Evolutionary conservation across 768 basidiomycete species (phyloP).

Genomic region (Cytidiella melzeri): DNA sequence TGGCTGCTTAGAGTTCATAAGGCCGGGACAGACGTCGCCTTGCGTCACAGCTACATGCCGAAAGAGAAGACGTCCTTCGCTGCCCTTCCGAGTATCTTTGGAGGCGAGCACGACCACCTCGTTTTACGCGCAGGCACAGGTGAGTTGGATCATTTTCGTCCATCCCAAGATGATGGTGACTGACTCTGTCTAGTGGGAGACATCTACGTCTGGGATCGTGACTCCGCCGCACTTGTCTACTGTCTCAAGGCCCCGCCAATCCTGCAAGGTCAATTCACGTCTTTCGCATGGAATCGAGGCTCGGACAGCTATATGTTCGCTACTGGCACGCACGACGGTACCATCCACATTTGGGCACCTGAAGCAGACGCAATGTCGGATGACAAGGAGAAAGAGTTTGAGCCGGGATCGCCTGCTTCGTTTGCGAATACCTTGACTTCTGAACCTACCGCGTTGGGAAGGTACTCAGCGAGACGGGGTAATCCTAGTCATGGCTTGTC

Average conservation of each 20-base stretch:
- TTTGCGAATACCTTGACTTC: too few relatives aligned
- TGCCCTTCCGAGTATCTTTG: conserved; percentile 6
- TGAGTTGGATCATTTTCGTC: too few relatives aligned
- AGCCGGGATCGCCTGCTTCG: too few relatives aligned
- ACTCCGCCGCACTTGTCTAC: conserved; percentile 2
- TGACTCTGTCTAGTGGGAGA: conserved; percentile 5
- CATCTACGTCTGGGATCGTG: conserved; percentile 7
- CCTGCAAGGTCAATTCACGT: conserved; percentile 3
- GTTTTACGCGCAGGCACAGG: conserved; percentile 5
- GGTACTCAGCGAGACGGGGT: too few relatives aligned
- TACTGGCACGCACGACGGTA: conserved; percentile 7
- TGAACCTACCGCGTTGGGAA: too few relatives aligned
- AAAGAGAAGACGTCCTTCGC: not conserved
- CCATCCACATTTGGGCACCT: conserved; percentile 7
- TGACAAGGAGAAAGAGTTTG: too few relatives aligned
- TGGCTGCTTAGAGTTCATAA: too few relatives aligned
- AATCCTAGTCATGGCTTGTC: too few relatives aligned
- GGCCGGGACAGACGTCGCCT: not conserved
- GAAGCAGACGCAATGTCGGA: too few relatives aligned
- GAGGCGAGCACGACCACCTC: conserved; percentile 4
- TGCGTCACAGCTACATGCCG: conserved; percentile 9
- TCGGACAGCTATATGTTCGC: conserved; percentile 4
- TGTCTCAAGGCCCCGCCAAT: not conserved
- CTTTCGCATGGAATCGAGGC: conserved; percentile 8
- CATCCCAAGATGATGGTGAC: too few relatives aligned